Conservation (phyloP, 768 basidiomycete genomes). For the Lactarius evosmus region DNA sequence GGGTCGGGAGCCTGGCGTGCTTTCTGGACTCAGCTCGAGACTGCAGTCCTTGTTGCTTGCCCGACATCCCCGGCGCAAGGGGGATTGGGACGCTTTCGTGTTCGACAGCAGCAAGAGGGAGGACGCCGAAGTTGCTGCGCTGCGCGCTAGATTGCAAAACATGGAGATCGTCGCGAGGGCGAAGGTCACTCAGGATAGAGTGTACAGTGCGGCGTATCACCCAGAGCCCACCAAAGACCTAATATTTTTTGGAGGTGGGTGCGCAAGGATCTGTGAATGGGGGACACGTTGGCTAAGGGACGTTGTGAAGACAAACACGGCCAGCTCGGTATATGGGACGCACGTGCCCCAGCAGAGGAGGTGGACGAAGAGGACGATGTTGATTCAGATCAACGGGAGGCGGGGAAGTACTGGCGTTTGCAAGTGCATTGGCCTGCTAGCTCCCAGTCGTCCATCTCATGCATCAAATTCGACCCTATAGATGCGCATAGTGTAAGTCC, state of each 20-base stretch:
- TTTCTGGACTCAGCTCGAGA: slow-evolving; percentile 44
- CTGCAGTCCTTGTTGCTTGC: slow-evolving; percentile 43
- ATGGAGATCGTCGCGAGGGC: slow-evolving; percentile 72
- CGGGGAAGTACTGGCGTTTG: slow-evolving; percentile 77
- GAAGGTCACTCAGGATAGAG: slow-evolving; percentile 70
- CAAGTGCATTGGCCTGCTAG: slow-evolving; percentile 85
- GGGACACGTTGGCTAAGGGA: background rate
- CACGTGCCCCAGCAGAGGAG: slow-evolving; percentile 66
- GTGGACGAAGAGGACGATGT: slow-evolving; percentile 62
- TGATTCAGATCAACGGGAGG: slow-evolving; percentile 43
- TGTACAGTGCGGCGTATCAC: slow-evolving; percentile 80
- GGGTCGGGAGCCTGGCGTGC: slow-evolving; percentile 44
- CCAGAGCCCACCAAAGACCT: slow-evolving; percentile 77
- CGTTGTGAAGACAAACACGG: slow-evolving; percentile 68
- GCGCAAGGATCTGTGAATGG: slow-evolving; percentile 8
- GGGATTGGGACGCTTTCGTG: slow-evolving; percentile 50
- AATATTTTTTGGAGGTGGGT: slow-evolving; percentile 79
- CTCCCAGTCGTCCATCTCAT: slow-evolving; percentile 74
- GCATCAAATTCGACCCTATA: slow-evolving; percentile 71
- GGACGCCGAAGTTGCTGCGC: slow-evolving; percentile 45
- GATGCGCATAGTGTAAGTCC: slow-evolving; percentile 65
- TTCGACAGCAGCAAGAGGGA: slow-evolving; percentile 48
- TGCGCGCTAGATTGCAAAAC: slow-evolving; percentile 52
- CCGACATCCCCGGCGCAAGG: slow-evolving; percentile 40
- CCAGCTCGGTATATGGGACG: slow-evolving; percentile 83